phyloP scores from a whole-genome alignment of 2,329 filamentous ascomycete genomes.

The Claviceps paspali region DNA sequence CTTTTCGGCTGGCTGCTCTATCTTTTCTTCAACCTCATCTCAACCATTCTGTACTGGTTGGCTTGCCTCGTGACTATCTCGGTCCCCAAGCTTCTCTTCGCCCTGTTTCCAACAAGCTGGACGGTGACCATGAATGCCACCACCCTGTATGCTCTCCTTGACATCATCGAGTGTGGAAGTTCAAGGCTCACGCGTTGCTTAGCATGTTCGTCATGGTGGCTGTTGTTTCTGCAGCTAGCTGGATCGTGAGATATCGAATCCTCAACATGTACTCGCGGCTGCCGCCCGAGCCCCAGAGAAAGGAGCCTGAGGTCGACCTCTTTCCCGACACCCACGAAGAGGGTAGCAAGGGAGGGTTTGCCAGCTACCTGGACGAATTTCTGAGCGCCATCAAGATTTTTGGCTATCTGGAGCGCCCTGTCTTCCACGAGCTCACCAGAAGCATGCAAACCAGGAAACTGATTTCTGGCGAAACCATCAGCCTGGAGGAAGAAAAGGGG shows the following conservation, averaged over 20 bases:
- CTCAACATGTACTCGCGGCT: conserved; percentile 93
- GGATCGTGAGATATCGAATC: conserved; percentile 89
- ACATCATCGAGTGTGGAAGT: background rate
- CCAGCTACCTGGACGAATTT: conserved; percentile 97
- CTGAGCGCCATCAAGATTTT: conserved; percentile 98
- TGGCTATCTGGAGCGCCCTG: conserved; percentile 86
- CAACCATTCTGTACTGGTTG: conserved; percentile 56
- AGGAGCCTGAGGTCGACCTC: conserved; percentile 87
- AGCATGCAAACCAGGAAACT: conserved; percentile 98
- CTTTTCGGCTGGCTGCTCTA: conserved; percentile 40
- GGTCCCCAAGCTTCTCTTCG: conserved; percentile 77
- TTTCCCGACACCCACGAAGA: conserved; percentile 88
- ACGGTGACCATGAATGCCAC: conserved; percentile 99
- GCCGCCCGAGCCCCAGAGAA: conserved; percentile 85
- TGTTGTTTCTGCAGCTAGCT: conserved; percentile 72
- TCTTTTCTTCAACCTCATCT: conserved; percentile 37
- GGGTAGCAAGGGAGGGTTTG: conserved; percentile 74
- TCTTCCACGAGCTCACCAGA: conserved; percentile 92
- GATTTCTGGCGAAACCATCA: conserved; percentile 86
- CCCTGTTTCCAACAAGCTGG: conserved; percentile 77
- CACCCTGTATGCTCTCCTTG: conserved; percentile 50
- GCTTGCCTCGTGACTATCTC: conserved; percentile 80
- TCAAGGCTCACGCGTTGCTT: conserved; percentile 8
- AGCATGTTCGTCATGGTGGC: conserved; percentile 64
- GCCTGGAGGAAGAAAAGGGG: conserved; percentile 93